Base-by-base conservation (phyloP, 2,329 filamentous ascomycete species). In the Stagonosporopsis cucurbitacearum region DNA sequence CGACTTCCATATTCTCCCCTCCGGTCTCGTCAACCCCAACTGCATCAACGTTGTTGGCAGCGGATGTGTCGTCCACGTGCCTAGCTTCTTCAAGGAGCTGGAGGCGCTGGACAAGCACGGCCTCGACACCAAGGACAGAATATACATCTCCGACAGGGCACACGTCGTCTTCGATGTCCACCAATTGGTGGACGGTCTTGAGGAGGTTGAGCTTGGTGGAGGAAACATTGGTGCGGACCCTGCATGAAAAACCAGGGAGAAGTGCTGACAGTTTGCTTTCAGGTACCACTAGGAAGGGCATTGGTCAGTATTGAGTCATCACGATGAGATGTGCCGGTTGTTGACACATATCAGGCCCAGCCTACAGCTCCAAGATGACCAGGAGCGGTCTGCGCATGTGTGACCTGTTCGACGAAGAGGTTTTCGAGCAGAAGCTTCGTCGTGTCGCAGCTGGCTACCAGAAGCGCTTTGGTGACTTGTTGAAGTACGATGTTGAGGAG, bases 1-100 rank as follows among this genome's bases (percentile, higher is more conserved):
- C 66, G 73, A 76, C 52, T 75, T 74, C 63, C 74, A 76, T 58
- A 76, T 77, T 63, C 69, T 76, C 23, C 72, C 74, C 22, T 89
- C 86, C 52, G 90, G 90, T 57, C 82, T 93, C 58, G 81, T 93
- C 63, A 90, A 89, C 71, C 87, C 88, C 6, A 79, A 79, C 39
- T 90, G 85, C 73, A 81, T 86, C 66, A 93, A 92, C 78, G 79
- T 93, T 54, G 88, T 93, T 71, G 90, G 80, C 33, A 65, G 78
- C 58, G 73, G 89, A 57, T 88, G 87, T 44, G 88, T 90, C 57
- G 86, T 91, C 63, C 84, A 91, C 74, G 81, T 89, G 51, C 85
- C 86, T 19, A 80, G 80, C 50, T 88, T 89, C 79, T 88, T 89
- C 80, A 82, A 83, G 63, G 87, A 90, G 73, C 78, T 90, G 41